Evolutionary conservation across 1,284 basidiomycete genomes (phyloP), one percentile per base, ranked within the genome.

Genomic region (Takashimella koratensis): DNA sequence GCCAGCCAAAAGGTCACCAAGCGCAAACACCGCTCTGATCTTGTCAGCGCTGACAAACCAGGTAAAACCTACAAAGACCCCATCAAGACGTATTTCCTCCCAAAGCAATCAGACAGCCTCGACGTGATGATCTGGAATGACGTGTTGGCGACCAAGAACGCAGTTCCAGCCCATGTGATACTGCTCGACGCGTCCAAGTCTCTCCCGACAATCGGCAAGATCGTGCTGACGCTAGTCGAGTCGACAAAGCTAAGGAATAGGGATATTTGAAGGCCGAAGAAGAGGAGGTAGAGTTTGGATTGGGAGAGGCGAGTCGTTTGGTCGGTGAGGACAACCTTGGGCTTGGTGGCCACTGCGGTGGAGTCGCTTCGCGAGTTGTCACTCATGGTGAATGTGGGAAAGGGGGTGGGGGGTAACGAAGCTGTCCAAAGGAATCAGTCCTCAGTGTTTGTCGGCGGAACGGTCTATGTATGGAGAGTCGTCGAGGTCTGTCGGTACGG

Each of bases 121-220:
- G 63, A 64, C 4, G 56, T 56, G 52, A 65, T 54, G 43, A 68
- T 58, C 47, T 65, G 64, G 43, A 66, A 64, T n/a, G 60, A 59
- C 2, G 68, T 69, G 39, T 60, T 62, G 12, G 68, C 65, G 16
- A 70, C 63, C n/a, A 68, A 54, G 47, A 68, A 62, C 2, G 62
- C 53, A 20, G 68, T 66, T 2, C 66, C 67, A 19, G 65, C 66
- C 68, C 68, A 68, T n/a, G 61, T 64, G 41, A 70, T 62, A 13
- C 56, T 62, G 2, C 43, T 40, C 3, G 60, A 51, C 1, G 66
- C 64, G 42, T 63, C 51, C 1, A 70, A 56, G 22, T 68, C 66
- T 4, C 44, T 44, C 1, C 59, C 66, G 6, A 70, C 65, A 4
- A 49, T 48, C 0, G 68, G 68, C 20, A 63, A 36, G 12, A 65